Evolutionary conservation across 2,329 filamentous ascomycete genomes (phyloP), one percentile per base, ranked within the genome.

Genomic region (Trichophaea hybrida): DNA sequence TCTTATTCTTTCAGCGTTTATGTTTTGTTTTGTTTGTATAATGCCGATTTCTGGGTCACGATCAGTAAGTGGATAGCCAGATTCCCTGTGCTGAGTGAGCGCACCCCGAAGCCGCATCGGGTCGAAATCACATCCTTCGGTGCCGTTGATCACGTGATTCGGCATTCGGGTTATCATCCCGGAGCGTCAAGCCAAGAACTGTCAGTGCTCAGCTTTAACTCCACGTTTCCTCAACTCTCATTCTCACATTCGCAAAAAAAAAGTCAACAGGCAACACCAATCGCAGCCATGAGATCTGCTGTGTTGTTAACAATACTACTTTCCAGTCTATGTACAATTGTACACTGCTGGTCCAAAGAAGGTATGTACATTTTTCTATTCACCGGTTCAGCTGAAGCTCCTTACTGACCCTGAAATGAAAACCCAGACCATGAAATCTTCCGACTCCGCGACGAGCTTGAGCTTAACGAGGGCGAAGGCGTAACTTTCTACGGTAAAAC

Each of bases 401-500:
- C 40, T 6, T 51, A 10, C 33, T 24, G 35, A 24, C 24, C 24
- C 24, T 24, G 24, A 24, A 24, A 24, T 24, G 24, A 24, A 24
- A 24, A 58, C 63, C 37, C 69, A 94, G 93, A 98, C 74, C 88
- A 94, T 71, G 93, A 98, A 75, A 97, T 98, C 75, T 98, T 98
- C 77, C 86, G 89, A 68, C 79, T 98, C 64, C 85, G 85, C 70
- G 89, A 96, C 75, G 93, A 97, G 72, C 80, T 98, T 59, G 75
- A 80, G 62, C 74, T 81, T 49, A 76, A 82, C 65, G 87, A 96
- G 72, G 89, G 93, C 60, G 69, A 77, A 55, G 84, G 86, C 64
- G 79, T 88, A 61, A 93, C 87, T 68, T 98, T 98, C 74, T 98
- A 98, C 80, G 77, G 75, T 77, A 71, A n/a, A 63, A 51, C 49